Conservation (phyloP, 352 stramenopile genomes). For the Phytophthora pini region DNA sequence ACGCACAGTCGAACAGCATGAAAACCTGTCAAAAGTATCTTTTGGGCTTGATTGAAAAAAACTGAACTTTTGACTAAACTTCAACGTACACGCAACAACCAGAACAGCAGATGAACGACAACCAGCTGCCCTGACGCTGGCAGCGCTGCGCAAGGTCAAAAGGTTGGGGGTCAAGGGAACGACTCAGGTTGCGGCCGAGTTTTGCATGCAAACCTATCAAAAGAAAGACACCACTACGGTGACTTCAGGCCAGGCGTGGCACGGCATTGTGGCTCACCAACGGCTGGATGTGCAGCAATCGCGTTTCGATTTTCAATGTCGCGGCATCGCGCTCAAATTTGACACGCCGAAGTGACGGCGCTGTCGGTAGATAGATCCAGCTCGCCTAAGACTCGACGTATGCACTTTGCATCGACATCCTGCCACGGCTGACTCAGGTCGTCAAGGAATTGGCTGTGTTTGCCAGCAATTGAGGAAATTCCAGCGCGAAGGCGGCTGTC, state of each 20-base stretch:
- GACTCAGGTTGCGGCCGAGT: constrained; percentile 3
- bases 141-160: neutral
- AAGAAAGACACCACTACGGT: constrained; percentile 2
- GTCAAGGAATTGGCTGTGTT: constrained; percentile 8
- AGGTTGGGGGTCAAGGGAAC: neutral
- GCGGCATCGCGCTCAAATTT: constrained; percentile 1
- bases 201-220: constrained; percentile 4
- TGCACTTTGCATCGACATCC: neutral
- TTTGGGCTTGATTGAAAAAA: neutral
- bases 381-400: constrained; percentile 1
- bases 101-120: neutral
- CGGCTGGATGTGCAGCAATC: constrained; percentile 16
- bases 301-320: constrained; percentile 1
- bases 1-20: constrained; percentile 26
- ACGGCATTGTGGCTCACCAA: constrained; percentile 1
- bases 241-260: constrained; percentile 7
- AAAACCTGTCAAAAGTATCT: constrained; percentile 19
- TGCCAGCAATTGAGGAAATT: constrained; percentile 10
- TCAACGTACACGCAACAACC: neutral
- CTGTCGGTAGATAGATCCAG: constrained; percentile 1
- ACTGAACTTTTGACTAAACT: neutral
- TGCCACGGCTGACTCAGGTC: neutral
- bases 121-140: neutral
- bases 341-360: neutral
- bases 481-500: neutral